Conservation (phyloP, 2,329 filamentous ascomycete species). For the Ophiostoma piceae region DNA sequence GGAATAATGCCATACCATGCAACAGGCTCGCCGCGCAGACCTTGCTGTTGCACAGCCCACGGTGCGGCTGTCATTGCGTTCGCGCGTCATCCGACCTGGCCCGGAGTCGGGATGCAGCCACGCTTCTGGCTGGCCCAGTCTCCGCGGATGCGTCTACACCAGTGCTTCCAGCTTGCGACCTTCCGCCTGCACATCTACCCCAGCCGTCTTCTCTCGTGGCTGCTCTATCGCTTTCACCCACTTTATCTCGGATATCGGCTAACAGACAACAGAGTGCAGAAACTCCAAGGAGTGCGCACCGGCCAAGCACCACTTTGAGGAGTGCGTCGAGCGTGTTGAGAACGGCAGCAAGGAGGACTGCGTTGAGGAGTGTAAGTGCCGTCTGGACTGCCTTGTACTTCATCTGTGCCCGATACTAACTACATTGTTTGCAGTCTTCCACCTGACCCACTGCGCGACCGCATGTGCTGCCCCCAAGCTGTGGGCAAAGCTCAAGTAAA, state of each 20-base stretch:
- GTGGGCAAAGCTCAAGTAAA: conserved; percentile 83
- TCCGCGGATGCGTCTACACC: neutral
- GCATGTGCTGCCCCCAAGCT: conserved; percentile 94
- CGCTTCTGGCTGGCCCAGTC: neutral
- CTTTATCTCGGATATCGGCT: neutral
- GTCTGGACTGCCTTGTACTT: neutral
- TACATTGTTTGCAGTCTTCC: conserved; percentile 66
- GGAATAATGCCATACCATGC: neutral
- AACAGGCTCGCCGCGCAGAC: neutral
- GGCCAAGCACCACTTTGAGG: conserved; percentile 95
- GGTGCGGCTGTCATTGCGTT: neutral
- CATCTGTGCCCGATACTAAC: neutral
- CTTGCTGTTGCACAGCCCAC: neutral
- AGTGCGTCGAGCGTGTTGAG: conserved; percentile 93
- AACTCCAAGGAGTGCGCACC: conserved; percentile 78
- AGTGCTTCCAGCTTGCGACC: neutral
- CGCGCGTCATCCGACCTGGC: neutral
- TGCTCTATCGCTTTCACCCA: neutral
- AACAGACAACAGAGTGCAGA: conserved; percentile 67
- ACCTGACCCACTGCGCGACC: conserved; percentile 91
- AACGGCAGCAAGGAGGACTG: conserved; percentile 86
- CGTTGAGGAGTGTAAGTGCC: conserved; percentile 89
- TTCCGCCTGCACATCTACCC: neutral
- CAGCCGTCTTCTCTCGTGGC: neutral
- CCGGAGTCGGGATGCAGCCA: neutral